Evolutionary conservation across 306 rosid genomes (phyloP).

Genomic region (Dicorynia guianensis): DNA sequence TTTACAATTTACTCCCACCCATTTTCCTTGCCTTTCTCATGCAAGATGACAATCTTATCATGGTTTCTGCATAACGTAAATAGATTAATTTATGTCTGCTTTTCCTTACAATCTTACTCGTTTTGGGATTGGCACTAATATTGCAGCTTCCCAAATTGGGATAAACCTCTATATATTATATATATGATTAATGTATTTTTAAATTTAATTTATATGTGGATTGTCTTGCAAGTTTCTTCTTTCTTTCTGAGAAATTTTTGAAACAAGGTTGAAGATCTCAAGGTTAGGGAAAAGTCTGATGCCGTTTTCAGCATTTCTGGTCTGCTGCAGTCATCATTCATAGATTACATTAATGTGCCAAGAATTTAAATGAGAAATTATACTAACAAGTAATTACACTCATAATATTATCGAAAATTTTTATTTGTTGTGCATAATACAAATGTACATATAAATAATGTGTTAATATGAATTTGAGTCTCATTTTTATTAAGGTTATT

Average conservation of each 20-base stretch:
- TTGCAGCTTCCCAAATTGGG: conserved; percentile 35
- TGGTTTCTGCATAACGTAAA: conserved; percentile 34
- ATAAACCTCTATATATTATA: not conserved
- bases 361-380: conserved; percentile 37
- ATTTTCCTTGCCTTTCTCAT: conserved; percentile 27
- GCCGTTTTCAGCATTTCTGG: conserved; percentile 25
- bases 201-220: not conserved
- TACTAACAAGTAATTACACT: no score
- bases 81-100: conserved; percentile 8
- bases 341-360: conserved; percentile 10
- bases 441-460: no score
- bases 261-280: conserved; percentile 14
- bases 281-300: conserved; percentile 26
- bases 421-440: no score
- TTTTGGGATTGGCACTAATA: conserved; percentile 36
- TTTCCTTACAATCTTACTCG: conserved; percentile 44
- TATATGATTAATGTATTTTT: not conserved
- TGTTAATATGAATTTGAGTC: no score
- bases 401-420: no score
- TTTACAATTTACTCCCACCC: conserved; percentile 24
- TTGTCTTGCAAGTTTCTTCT: not conserved
- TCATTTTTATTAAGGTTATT: no score
- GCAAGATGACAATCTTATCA: conserved; percentile 45
- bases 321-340: conserved; percentile 15
- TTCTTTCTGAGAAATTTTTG: no score